Evolutionary conservation across 2,329 filamentous ascomycete genomes (phyloP).

Genomic region (Cercospora canescens): DNA sequence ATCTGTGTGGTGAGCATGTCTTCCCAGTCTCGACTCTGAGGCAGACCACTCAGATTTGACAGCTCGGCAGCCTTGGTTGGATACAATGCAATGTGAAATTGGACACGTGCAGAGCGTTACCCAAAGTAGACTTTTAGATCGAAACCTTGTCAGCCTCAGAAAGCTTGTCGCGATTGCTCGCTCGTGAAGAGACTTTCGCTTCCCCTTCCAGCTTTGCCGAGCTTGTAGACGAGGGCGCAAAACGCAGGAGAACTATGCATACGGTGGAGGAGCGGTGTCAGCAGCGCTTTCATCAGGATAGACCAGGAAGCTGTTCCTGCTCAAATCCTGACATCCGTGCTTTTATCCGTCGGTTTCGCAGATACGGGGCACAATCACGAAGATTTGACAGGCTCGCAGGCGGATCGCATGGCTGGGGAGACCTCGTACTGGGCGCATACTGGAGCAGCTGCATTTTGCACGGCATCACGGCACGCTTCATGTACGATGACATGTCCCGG

Average conservation of each 20-base stretch:
- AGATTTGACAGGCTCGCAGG: neutral
- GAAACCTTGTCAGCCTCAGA: neutral
- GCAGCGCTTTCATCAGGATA: neutral
- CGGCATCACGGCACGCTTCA: neutral
- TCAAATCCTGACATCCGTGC: neutral
- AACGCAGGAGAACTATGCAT: slow-evolving; percentile 4
- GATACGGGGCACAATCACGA: neutral
- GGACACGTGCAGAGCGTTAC: slow-evolving; percentile 11
- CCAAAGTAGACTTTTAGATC: slow-evolving; percentile 1
- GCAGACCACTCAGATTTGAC: slow-evolving; percentile 3
- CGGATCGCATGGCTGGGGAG: neutral
- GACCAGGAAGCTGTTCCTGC: neutral
- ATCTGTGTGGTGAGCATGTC: neutral
- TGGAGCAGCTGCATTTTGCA: neutral
- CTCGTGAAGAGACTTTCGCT: neutral
- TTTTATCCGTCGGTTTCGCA: neutral
- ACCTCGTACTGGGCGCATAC: neutral
- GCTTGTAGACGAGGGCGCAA: neutral
- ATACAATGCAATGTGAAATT: slow-evolving; percentile 10
- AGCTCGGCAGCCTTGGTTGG: neutral
- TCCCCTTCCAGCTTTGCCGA: neutral
- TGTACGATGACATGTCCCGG: neutral
- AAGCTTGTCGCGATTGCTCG: slow-evolving; percentile 11
- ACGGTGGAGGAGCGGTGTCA: neutral
- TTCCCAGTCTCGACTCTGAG: slow-evolving; percentile 1